Base-by-base conservation (phyloP, 805 yeast species). In the Suhomyces sp. region DNA sequence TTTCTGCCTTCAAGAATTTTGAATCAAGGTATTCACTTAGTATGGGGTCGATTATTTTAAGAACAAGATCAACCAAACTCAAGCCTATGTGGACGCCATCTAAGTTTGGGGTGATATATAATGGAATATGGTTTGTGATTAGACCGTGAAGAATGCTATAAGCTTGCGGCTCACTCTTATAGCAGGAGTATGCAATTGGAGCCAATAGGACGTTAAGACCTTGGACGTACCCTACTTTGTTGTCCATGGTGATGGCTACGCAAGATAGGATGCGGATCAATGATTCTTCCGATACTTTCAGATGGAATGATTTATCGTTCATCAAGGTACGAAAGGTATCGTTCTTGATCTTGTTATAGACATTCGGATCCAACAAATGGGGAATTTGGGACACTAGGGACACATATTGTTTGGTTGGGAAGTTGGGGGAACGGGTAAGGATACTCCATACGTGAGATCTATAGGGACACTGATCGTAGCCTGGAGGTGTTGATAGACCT, bases 141-240 rank as follows among this genome's bases (percentile, higher is more conserved):
- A 88, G 59, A 15, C 74, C 71, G 33, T 79, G 79, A 46, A 87
- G 78, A 22, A 90, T 42, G 8, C 83, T 76, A 54, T 79, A 88
- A 2, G 95, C 93, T 60, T 88, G 87, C 0, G 95, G 88, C 54
- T 88, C 97, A 22, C 88, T 77, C 26, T 81, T 79, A 40, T 63
- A 55, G 47, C 83, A 72, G 1, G 83, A 72, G 53, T 77, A 88
- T 12, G 88, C 73, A 36, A 88, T 75, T 1, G 96, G 96, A 0
- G 95, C 96, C 16, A 83, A 72, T 15, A 88, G 57, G 0, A 88
- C 88, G 54, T 88, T 88, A 83, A 90, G 78, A 2, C 96, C 96
- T 54, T 88, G 96, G n/a, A 88, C 96, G 52, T 87, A 87, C 0
- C 73, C 73, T 5, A 56, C 63, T 25, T 51, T 53, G 33, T 48